Evolutionary conservation across 495 filamentous ascomycete genomes (phyloP), one percentile per base, ranked within the genome.

Genomic region (Melanomma pulvis-pyrius): DNA sequence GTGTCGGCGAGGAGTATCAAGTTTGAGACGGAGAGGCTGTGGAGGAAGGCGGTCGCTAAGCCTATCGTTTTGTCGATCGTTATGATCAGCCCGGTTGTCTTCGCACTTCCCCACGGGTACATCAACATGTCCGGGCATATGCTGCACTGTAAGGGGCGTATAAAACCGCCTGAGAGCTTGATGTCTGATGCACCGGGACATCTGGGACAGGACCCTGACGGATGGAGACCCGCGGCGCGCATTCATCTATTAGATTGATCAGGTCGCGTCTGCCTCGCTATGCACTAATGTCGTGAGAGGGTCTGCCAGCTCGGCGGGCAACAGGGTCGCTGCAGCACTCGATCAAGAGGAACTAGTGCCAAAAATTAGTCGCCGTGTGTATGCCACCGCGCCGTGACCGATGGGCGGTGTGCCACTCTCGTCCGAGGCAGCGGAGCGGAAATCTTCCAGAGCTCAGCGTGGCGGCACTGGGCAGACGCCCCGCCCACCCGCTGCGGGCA

Each of bases 81-180:
- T 63, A 28, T 52, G 62, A 67, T 67, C 49, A 67, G 59, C 48
- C 63, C 36, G 26, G 68, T 52, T 57, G 46, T 39, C 9, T 53
- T 71, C 58, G 63, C 68, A 50, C 63, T 71, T 71, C 68, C 68
- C 68, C 68, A 71, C 68, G 63, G 63, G 29, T 69, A 53, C 47
- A 58, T 53, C 32, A 53, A 39, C 44, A 17, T 3, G 25, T 26
- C 61, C 61, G 29, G 41, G 26, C 54, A 21, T 19, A 26, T 19
- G 32, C 41, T 48, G 39, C 26, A 25, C 48, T 26, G 34, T 13
- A 17, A 28, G 25, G 30, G 58, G 44, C 57, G 58, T 67, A 67
- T 61, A 61, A 66, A 39, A 24, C 24, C 17, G 63, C 54, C 48
- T 60, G 56, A 34, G 55, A 32, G 53, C 30, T 58, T 53, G 29